Percentiles rank a stretch among this genome's conserved stretches.
Evolutionary conservation across 495 filamentous ascomycete species (phyloP).

Genomic region (Xylaria grammica): DNA sequence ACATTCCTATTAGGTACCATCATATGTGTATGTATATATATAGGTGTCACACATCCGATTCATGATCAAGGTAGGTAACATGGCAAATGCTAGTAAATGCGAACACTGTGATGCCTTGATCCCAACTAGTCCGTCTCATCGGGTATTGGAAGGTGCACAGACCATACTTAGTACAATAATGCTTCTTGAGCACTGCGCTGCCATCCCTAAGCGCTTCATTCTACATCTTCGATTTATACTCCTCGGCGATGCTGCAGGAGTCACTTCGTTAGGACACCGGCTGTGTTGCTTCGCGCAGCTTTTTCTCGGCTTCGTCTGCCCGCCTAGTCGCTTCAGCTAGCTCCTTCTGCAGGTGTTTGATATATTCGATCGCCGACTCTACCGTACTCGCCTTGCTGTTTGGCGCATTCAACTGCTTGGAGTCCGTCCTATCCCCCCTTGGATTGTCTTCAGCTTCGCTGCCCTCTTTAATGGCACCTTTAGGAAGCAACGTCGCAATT

Average conservation of each 20-base stretch:
- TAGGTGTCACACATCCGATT: not conserved
- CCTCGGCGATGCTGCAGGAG: not conserved
- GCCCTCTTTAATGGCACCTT: conserved; percentile 43
- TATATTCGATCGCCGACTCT: conserved; percentile 94
- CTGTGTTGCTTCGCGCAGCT: conserved; percentile 44
- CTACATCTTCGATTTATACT: not conserved
- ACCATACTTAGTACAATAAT: not conserved
- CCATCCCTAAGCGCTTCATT: not conserved
- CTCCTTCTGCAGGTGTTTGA: conserved; percentile 80
- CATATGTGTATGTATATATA: not conserved
- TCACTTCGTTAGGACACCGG: not conserved
- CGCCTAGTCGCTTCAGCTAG: conserved; percentile 68
- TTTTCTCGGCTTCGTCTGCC: conserved; percentile 67
- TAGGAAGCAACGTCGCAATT: conserved; percentile 82
- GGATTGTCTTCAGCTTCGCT: conserved; percentile 48
- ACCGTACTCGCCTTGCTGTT: conserved; percentile 97
- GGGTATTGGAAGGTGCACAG: not conserved
- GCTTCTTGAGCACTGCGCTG: not conserved
- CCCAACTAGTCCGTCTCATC: conserved; percentile 2
- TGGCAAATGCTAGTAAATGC: not conserved
- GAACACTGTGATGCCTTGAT: not conserved
- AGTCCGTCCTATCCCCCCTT: conserved; percentile 47
- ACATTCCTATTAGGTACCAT: not conserved
- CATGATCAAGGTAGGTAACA: not conserved
- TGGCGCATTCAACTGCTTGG: conserved; percentile 51